These are phyloP conservation scores for Aaosphaeria pasadenensis DNA, from an alignment of 2,329 filamentous ascomycete species.

Conservation along the genomic window DNA sequence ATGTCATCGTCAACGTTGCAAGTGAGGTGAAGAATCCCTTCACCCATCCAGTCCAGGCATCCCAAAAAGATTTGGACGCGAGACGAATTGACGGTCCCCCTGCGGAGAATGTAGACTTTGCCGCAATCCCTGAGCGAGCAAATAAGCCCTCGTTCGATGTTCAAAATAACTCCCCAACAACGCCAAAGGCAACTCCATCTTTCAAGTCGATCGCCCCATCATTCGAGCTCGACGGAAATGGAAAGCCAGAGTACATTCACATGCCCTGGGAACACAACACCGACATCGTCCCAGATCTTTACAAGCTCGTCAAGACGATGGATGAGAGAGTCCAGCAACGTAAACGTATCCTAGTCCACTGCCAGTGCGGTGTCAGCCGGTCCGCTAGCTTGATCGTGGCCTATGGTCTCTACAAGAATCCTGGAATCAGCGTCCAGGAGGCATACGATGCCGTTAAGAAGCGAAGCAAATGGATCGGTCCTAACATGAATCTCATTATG, in stretches of 20 bases:
- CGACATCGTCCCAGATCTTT: conserved; percentile 74
- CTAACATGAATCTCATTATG: conserved; percentile 91
- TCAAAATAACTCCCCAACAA: conserved; percentile 42
- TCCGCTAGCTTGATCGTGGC: conserved; percentile 85
- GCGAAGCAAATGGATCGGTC: conserved; percentile 83
- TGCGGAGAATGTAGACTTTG: conserved; percentile 35
- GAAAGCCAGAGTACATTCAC: conserved; percentile 76
- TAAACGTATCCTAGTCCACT: conserved; percentile 79
- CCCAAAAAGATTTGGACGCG: conserved; percentile 34
- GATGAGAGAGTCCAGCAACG: conserved; percentile 68
- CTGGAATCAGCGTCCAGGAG: conserved; percentile 74
- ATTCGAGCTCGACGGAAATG: conserved; percentile 20
- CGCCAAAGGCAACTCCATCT: conserved; percentile 54
- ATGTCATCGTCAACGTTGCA: conserved; percentile 81
- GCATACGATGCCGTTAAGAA: conserved; percentile 78
- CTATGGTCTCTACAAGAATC: conserved; percentile 78
- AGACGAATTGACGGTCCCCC: conserved; percentile 33
- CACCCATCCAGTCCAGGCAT: conserved; percentile 25
- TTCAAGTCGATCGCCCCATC: conserved; percentile 23
- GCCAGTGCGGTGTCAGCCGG: conserved; percentile 80
- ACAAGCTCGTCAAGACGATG: conserved; percentile 72
- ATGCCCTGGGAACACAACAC: conserved; percentile 88
- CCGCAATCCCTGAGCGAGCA: conserved; percentile 22
- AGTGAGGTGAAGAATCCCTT: conserved; percentile 80
- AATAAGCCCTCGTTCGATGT: conserved; percentile 25